Conservation (phyloP, 257 asterid species). For the Fraxinus excelsior region DNA sequence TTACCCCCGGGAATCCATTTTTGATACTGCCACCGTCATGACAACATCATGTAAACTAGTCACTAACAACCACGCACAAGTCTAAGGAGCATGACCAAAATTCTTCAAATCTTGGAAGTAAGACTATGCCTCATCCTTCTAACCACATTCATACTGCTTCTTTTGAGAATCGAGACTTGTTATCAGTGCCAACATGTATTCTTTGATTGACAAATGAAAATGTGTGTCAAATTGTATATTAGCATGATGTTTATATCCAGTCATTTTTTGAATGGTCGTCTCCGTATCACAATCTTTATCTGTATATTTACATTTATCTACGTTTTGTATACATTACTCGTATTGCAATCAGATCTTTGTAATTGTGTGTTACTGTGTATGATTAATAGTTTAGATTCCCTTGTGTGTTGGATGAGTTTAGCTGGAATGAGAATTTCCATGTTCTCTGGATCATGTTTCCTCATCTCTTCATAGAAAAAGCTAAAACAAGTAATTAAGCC, state of each 20-base stretch:
- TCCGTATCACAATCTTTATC: slow-evolving; percentile 14
- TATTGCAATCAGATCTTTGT: background rate
- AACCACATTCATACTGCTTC: slow-evolving; percentile 6
- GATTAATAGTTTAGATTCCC: slow-evolving; percentile 14
- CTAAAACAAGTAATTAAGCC: slow-evolving; percentile 6
- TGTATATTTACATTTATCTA: background rate
- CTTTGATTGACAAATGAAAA: slow-evolving; percentile 10
- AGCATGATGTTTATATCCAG: background rate
- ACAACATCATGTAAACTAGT: slow-evolving; percentile 4
- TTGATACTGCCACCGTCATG: slow-evolving; percentile 49
- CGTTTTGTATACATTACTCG: background rate
- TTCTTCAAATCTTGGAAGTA: slow-evolving; percentile 8
- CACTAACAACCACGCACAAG: slow-evolving; percentile 15
- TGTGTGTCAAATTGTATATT: background rate
- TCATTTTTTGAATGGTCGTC: background rate
- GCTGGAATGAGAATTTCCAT: slow-evolving; percentile 28
- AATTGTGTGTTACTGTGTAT: background rate
- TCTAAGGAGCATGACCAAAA: slow-evolving; percentile 3
- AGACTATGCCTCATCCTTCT: slow-evolving; percentile 8
- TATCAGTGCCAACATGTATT: background rate
- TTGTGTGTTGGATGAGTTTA: slow-evolving; percentile 17
- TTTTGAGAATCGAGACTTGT: slow-evolving; percentile 13
- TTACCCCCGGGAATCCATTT: slow-evolving; percentile 77
- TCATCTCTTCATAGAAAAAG: slow-evolving; percentile 16
- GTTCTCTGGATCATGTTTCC: slow-evolving; percentile 42